Evolutionary conservation across 2,329 filamentous ascomycete genomes (phyloP).

Genomic region (Diaporthe destruens): DNA sequence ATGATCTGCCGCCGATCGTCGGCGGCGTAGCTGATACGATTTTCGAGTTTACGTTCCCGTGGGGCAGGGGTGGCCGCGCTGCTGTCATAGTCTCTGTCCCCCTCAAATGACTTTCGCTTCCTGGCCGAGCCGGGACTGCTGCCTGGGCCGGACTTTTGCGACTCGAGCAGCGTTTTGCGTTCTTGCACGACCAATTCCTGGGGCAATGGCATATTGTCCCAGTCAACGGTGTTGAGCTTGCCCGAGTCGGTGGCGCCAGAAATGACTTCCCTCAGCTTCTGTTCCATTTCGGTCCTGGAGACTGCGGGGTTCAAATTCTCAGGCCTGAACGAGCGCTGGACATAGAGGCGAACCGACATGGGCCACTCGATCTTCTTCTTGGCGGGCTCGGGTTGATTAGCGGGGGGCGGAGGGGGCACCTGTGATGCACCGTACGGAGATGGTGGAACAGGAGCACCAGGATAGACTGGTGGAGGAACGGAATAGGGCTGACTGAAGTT

Average conservation of each 20-base stretch:
- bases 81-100: slow-evolving; percentile 65
- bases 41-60: slow-evolving; percentile 79
- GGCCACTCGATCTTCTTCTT: slow-evolving; percentile 83
- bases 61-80: slow-evolving; percentile 65
- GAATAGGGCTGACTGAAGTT: slow-evolving; percentile 63
- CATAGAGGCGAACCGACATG: slow-evolving; percentile 85
- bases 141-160: slow-evolving; percentile 38
- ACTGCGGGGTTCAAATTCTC: slow-evolving; percentile 76
- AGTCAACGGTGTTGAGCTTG: slow-evolving; percentile 80
- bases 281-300: slow-evolving; percentile 78
- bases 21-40: slow-evolving; percentile 77
- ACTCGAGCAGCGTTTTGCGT: slow-evolving; percentile 55
- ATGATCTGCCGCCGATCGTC: slow-evolving; percentile 58
- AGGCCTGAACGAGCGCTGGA: slow-evolving; percentile 87
- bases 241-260: slow-evolving; percentile 82
- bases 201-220: slow-evolving; percentile 85
- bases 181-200: slow-evolving; percentile 85
- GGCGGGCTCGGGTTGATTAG: slow-evolving; percentile 49
- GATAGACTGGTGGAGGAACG: slow-evolving; percentile 50
- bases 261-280: slow-evolving; percentile 87
- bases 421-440: slow-evolving; percentile 46
- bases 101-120: slow-evolving; percentile 86
- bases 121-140: slow-evolving; percentile 55
- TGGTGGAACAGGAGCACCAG: slow-evolving; percentile 41
- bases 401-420: slow-evolving; percentile 44